Base-by-base conservation (phyloP, 1,139 yeast species). In the Nematodospora anomalae region DNA sequence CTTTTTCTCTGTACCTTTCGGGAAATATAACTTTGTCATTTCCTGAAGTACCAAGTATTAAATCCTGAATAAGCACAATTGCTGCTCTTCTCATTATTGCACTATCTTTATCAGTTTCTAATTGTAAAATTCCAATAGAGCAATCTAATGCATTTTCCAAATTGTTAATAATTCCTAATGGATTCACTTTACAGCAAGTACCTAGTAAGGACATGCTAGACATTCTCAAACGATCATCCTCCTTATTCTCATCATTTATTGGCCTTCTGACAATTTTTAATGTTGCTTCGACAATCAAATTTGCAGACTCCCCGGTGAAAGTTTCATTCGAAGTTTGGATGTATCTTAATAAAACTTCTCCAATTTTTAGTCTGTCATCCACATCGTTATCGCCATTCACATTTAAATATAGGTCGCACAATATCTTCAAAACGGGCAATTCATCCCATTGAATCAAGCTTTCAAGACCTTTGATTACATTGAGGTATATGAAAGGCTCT, bases 121-220 rank as follows among this genome's bases (percentile, higher is more conserved):
- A 76, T 50, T 56, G 80, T 32, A 92, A 58, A 1, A 90, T 74
- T 3, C 95, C 95, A 29, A 86, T 55, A 0, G 86, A 79, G 52
- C 94, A 80, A 52, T 88, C 96, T 30, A 87, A 58, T 6, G 82
- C 72, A 40, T 81, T 83, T 1, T 58, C 59, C 18, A 88, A 58
- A 37, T 65, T 60, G 1, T 58, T 56, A 0, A 67, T 42, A 2
- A 86, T 52, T 0, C 84, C 86, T 2, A 65, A 44, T 0, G 88
- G 81, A 46, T 80, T 79, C 3, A 66, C 65, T 42, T 76, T 77
- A 51, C 89, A 76, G 23, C 84, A 66, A 4, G 74, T 61, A 14
- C 96, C 96, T 13, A 90, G 58, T 11, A 92, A 58, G 1, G 96
- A 86, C 79, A 89, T 74, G 0, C 96, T 79, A 1, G 97, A 89